Evolutionary conservation across 2,329 filamentous ascomycete species (phyloP).

Genomic region (Cercospora citrullina): DNA sequence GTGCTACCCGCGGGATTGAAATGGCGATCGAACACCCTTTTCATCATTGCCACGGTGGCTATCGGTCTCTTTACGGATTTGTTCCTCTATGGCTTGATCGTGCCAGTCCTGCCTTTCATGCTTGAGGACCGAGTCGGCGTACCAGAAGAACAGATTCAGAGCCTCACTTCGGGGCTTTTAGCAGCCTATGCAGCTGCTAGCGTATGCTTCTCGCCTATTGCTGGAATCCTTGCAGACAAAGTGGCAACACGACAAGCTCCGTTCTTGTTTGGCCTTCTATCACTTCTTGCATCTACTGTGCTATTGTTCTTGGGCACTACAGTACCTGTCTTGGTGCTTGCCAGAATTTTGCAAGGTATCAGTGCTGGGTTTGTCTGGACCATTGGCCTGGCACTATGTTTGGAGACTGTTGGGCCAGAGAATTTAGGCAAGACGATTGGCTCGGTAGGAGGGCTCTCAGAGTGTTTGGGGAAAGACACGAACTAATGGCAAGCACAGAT

Average conservation of each 20-base stretch:
- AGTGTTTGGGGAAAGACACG: not conserved
- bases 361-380: constrained; percentile 62
- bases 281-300: constrained; percentile 56
- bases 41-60: constrained; percentile 60
- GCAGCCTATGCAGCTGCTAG: constrained; percentile 57
- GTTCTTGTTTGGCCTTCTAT: constrained; percentile 57
- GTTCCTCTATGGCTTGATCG: constrained; percentile 61
- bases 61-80: constrained; percentile 59
- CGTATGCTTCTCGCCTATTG: constrained; percentile 53
- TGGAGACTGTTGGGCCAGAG: constrained; percentile 59
- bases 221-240: constrained; percentile 58
- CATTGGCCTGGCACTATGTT: constrained; percentile 58
- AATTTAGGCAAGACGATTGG: constrained; percentile 64
- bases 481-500: constrained; percentile 40
- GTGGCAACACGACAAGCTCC: constrained; percentile 56
- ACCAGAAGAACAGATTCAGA: constrained; percentile 53
- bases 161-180: constrained; percentile 55
- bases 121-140: constrained; percentile 53
- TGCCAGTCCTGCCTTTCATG: constrained; percentile 60
- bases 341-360: constrained; percentile 58
- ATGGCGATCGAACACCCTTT: constrained; percentile 60
- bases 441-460: constrained; percentile 41
- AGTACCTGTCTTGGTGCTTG: constrained; percentile 52
- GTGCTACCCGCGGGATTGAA: constrained; percentile 42
- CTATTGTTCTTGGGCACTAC: constrained; percentile 55